Evolutionary conservation across 257 asterid genomes (phyloP).

Genomic region (Solanum ossicruentum): DNA sequence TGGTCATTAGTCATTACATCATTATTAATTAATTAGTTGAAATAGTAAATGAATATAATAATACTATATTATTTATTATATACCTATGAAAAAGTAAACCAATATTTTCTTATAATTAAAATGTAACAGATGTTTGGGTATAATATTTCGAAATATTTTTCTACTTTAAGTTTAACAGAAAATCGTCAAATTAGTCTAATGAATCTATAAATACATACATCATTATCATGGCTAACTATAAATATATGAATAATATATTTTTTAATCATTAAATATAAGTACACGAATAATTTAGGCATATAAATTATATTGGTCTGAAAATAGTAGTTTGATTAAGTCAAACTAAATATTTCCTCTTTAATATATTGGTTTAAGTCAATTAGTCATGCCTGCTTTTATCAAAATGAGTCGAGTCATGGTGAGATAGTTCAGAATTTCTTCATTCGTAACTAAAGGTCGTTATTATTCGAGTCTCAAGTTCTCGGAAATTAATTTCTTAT

Average conservation of each 20-base stretch:
- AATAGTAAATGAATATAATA: background rate
- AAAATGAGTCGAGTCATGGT: fast-evolving
- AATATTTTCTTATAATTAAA: background rate
- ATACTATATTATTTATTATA: no score
- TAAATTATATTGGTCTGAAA: background rate
- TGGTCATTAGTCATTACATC: background rate
- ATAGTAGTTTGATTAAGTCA: slow-evolving; percentile 10
- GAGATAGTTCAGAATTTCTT: background rate
- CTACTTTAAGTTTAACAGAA: background rate
- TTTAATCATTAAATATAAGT: background rate
- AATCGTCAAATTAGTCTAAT: background rate
- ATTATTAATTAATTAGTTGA: background rate
- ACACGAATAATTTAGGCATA: background rate
- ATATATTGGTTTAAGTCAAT: background rate
- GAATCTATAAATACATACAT: background rate
- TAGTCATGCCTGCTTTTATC: background rate
- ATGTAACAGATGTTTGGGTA: background rate
- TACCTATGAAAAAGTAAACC: background rate
- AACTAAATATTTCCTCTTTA: background rate
- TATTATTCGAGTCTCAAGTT: fast-evolving
- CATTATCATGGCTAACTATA: background rate
- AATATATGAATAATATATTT: background rate
- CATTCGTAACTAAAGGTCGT: background rate
- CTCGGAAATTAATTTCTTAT: no score
- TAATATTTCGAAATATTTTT: background rate